Evolutionary conservation across 2,329 filamentous ascomycete genomes (phyloP).

Genomic region (Talaromyces rugulosus): DNA sequence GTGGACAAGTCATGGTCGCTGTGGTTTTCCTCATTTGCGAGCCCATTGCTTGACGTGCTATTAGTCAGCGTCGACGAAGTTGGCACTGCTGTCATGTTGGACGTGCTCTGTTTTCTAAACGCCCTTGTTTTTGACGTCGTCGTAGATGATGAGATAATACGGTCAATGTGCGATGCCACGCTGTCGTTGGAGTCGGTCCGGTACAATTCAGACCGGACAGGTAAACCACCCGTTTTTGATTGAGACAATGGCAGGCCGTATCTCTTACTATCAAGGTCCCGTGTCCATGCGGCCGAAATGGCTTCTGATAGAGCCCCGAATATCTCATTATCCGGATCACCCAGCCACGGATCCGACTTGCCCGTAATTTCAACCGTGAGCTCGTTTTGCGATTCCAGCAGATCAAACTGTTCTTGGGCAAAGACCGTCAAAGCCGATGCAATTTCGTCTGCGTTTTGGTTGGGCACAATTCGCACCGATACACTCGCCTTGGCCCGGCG

Average conservation of each 20-base stretch:
- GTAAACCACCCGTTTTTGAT: slow-evolving; percentile 15
- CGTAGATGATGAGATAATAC: slow-evolving; percentile 35
- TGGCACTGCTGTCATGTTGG: slow-evolving; percentile 23
- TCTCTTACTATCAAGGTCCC: slow-evolving; percentile 26
- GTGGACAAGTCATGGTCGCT: slow-evolving; percentile 1
- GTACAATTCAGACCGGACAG: slow-evolving; percentile 19
- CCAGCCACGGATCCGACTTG: slow-evolving; percentile 92
- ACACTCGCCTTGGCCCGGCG: slow-evolving; percentile 82
- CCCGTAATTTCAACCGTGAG: slow-evolving; percentile 84
- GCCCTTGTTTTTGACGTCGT: slow-evolving; percentile 31
- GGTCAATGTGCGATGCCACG: slow-evolving; percentile 37
- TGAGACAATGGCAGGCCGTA: slow-evolving; percentile 29
- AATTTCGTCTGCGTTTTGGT: slow-evolving; percentile 80
- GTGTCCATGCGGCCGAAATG: slow-evolving; percentile 77
- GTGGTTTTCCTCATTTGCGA: background rate
- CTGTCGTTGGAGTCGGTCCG: slow-evolving; percentile 36
- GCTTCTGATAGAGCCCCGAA: slow-evolving; percentile 85
- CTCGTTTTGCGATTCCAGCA: slow-evolving; percentile 74
- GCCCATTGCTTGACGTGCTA: slow-evolving; percentile 14
- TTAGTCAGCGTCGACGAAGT: slow-evolving; percentile 39
- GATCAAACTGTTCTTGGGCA: slow-evolving; percentile 65
- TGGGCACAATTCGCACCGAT: slow-evolving; percentile 87
- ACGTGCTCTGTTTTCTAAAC: slow-evolving; percentile 23
- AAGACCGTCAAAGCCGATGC: slow-evolving; percentile 64
- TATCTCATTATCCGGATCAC: slow-evolving; percentile 83